Conservation (phyloP, 2,329 filamentous ascomycete species). For the Exserohilum turcica region DNA sequence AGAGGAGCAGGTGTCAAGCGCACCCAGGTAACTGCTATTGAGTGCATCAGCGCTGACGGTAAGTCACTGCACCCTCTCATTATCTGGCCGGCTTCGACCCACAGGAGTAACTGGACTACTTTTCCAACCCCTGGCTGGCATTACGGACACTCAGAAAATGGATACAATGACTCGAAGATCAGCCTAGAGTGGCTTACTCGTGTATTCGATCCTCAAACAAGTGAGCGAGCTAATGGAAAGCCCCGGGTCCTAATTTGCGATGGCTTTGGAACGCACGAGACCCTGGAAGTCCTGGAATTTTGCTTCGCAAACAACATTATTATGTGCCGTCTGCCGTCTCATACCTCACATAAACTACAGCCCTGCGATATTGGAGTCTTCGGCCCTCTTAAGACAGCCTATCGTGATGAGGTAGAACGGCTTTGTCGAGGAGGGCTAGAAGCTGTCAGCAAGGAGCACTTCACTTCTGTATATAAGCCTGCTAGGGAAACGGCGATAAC, state of each 20-base stretch:
- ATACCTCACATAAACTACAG: neutral
- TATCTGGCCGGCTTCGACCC: slow-evolving; percentile 7
- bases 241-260: slow-evolving; percentile 7
- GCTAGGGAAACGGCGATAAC: slow-evolving; percentile 32
- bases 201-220: slow-evolving; percentile 1
- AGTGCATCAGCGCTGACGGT: no score
- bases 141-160: slow-evolving; percentile 12
- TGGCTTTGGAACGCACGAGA: slow-evolving; percentile 40
- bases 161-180: slow-evolving; percentile 7
- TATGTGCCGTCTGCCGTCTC: neutral
- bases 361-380: slow-evolving; percentile 17
- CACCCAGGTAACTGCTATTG: no score
- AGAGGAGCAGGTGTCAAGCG: no score
- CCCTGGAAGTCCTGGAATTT: slow-evolving; percentile 40
- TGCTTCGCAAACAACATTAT: slow-evolving; percentile 42
- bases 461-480: slow-evolving; percentile 12
- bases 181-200: slow-evolving; percentile 1
- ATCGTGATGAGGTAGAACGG: slow-evolving; percentile 14
- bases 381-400: slow-evolving; percentile 12
- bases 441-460: slow-evolving; percentile 16
- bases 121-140: no score
- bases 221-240: neutral
- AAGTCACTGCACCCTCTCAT: neutral
- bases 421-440: slow-evolving; percentile 11
- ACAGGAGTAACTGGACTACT: no score